Conservation (phyloP, 2,329 filamentous ascomycete species). For the Ascocoryne sarcoides region DNA sequence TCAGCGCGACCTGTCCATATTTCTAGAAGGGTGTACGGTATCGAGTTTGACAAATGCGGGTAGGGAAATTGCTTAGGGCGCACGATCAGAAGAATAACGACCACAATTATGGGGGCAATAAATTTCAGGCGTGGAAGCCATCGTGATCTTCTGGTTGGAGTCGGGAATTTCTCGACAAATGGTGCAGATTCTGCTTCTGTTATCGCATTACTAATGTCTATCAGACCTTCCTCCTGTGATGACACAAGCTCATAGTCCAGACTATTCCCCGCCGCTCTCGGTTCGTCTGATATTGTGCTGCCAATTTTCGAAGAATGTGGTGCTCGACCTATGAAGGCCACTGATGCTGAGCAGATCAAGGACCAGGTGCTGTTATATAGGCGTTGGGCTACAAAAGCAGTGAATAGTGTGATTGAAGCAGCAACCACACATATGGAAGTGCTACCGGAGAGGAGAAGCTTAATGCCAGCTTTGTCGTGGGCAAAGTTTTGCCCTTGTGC, state of each 20-base stretch:
- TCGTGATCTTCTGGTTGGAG: neutral
- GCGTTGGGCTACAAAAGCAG: neutral
- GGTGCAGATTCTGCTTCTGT: no score
- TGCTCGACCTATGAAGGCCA: neutral
- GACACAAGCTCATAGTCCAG: neutral
- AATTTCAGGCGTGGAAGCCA: neutral
- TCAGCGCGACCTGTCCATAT: conserved; percentile 21
- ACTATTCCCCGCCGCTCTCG: neutral
- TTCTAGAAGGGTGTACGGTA: conserved; percentile 30
- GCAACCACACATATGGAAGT: neutral
- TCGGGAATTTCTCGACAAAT: no score
- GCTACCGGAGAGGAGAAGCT: conserved; percentile 29
- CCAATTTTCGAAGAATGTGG: no score
- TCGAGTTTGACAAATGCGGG: conserved; percentile 27
- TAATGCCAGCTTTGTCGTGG: conserved; percentile 30
- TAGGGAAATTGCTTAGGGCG: conserved; percentile 29
- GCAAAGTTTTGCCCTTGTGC: conserved; percentile 29
- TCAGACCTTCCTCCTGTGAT: neutral
- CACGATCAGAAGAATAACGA: conserved; percentile 27
- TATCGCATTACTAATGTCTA: neutral
- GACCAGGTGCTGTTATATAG: neutral
- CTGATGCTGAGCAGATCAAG: neutral
- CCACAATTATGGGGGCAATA: neutral
- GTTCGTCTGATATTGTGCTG: neutral
- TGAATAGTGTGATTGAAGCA: conserved; percentile 4